Base-by-base conservation (phyloP, 768 basidiomycete genomes). In the Mycena vitilis region DNA sequence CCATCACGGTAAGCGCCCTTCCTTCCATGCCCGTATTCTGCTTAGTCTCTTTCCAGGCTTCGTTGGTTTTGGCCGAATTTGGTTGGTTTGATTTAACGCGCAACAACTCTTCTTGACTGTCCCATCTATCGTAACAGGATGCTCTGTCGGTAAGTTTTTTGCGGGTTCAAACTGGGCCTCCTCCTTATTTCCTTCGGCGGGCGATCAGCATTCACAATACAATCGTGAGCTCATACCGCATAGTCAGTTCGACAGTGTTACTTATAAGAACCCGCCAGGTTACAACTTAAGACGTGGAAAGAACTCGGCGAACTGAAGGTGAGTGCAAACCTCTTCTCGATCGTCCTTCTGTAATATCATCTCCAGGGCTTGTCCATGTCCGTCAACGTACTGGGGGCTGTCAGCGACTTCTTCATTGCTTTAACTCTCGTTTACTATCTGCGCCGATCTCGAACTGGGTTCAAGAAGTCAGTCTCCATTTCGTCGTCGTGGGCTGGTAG, bases 311-410 rank as follows among this genome's bases (percentile, higher is more conserved):
- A 75, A 60, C 75, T 90, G 25, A 88, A 87, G 81, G 87, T 79
- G 68, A 37, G 68, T 18, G 36, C 44, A 7, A 37, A 25, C 12
- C 2, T 12, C 47, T 25, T 22, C 38, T 56, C 22, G 56, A 34
- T 49, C 38, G 34, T 42, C 68, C 56, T 48, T 40, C 44, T 68
- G 36, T 68, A 47, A 69, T 60, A 23, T 45, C 47, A 42, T 57
- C 60, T 58, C n/a, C 62, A 87, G 87, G 82, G 83, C 37, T 77
- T 87, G 37, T 88, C 87, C 5, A 86, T 87, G 81, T 79, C 85
- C 54, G 86, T 89, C 45, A 88, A 89, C 70, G 80, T 85, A 8
- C 73, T 87, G 40, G 86, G 84, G 11, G 86, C 85, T 10, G 80
- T 81, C 18, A 77, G 84, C 18, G 87, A 89, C 71, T 79, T 85